A percentile compares a stretch with the other conserved stretches of the same genome.
phyloP scores from a whole-genome alignment of 202 grass and related monocot genomes.

The Cymbopogon flexuosus region DNA sequence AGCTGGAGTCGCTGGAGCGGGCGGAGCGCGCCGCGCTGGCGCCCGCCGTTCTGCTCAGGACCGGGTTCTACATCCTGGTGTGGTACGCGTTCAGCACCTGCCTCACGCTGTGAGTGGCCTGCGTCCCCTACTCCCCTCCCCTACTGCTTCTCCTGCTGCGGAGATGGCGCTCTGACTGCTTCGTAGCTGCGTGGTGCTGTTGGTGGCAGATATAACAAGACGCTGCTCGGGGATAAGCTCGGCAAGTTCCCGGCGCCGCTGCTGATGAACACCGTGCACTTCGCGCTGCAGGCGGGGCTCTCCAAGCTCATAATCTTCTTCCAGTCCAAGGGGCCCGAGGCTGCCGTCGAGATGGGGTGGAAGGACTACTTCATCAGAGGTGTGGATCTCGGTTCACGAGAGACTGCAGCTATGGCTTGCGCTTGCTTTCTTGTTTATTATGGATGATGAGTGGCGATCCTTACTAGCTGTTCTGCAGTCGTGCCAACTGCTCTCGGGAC shows the following conservation, averaged over 20 bases:
- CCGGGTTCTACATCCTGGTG: conserved; percentile 78
- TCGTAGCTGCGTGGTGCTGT: background rate
- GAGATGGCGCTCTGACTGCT: conserved; percentile 12
- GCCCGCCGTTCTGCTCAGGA: conserved; percentile 58
- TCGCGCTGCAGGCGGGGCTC: conserved; percentile 84
- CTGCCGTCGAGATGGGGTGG: conserved; percentile 68
- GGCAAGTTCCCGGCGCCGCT: conserved; percentile 97
- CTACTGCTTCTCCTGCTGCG: background rate
- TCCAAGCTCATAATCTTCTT: conserved; percentile 74
- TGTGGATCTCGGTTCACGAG: conserved; percentile 13
- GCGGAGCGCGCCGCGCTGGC: conserved; percentile 53
- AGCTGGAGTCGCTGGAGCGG: conserved; percentile 51
- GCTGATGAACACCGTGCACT: conserved; percentile 99
- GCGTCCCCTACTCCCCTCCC: background rate
- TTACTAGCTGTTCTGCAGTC: conserved; percentile 55
- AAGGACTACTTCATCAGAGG: conserved; percentile 97
- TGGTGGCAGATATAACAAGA: conserved; percentile 84
- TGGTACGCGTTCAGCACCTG: conserved; percentile 99
- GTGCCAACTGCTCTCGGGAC: conserved; percentile 93
- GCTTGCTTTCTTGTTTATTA: background rate
- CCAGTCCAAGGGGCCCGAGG: conserved; percentile 58
- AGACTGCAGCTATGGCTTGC: background rate
- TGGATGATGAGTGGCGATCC: background rate
- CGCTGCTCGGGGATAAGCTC: conserved; percentile 92
- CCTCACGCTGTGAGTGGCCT: conserved; percentile 85